These are phyloP conservation scores for Aureobasidium sp. DNA, from an alignment of 2,329 filamentous ascomycete species.

Conservation along the genomic window DNA sequence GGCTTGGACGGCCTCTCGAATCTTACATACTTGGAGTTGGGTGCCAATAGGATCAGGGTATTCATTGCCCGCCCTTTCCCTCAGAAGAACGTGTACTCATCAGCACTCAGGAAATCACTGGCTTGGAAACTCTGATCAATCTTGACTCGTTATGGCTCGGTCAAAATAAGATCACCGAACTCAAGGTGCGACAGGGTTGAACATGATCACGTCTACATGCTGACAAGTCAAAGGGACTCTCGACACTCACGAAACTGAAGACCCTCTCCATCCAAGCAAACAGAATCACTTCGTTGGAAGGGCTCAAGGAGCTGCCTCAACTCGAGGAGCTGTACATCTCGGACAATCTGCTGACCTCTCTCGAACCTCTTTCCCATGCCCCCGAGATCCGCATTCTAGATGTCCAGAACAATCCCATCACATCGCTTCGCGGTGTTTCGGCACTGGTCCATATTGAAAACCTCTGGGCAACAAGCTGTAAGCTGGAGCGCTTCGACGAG, in stretches of 20 bases:
- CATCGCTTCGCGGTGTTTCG: constrained; percentile 62
- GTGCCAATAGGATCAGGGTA: constrained; percentile 73
- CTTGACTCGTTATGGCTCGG: constrained; percentile 90
- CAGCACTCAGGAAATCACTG: constrained; percentile 57
- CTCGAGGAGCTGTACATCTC: constrained; percentile 94
- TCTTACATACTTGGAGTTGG: constrained; percentile 78
- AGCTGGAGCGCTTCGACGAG: constrained; percentile 69
- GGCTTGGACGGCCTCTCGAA: constrained; percentile 65
- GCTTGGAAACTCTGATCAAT: constrained; percentile 64
- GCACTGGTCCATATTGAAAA: constrained; percentile 69
- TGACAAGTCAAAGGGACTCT: constrained; percentile 45
- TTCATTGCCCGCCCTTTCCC: not conserved
- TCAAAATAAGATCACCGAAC: constrained; percentile 89
- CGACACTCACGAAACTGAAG: constrained; percentile 66
- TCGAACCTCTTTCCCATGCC: constrained; percentile 54
- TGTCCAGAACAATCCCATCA: constrained; percentile 78
- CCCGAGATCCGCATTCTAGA: constrained; percentile 68
- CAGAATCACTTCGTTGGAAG: constrained; percentile 69
- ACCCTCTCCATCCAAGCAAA: constrained; percentile 95
- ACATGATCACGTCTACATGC: not conserved
- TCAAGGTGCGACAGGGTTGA: constrained; percentile 37
- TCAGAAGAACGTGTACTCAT: not conserved
- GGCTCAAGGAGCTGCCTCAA: constrained; percentile 61
- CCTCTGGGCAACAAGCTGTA: constrained; percentile 89
- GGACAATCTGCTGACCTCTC: constrained; percentile 76